Conservation (phyloP, 1,139 yeast species). For the Geotrichum siamense region DNA sequence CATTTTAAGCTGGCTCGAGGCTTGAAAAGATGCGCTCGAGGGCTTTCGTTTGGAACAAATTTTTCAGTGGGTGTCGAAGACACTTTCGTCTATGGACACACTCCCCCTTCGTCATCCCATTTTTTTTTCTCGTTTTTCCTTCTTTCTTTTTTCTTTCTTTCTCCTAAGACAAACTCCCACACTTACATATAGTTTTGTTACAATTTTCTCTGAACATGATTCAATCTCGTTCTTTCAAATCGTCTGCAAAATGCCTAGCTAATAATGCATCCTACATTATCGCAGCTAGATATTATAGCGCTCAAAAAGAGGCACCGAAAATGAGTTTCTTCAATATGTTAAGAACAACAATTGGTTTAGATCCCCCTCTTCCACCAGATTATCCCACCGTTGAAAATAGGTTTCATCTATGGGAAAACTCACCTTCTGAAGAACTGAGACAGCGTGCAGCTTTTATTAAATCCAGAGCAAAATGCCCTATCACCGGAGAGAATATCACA, state of each 20-base stretch:
- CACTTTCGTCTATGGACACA: too few relatives aligned
- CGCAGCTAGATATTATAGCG: slow-evolving; percentile 3
- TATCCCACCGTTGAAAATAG: slow-evolving; percentile 61
- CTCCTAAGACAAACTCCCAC: not conserved
- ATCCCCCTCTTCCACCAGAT: slow-evolving; percentile 54
- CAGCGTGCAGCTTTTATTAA: slow-evolving; percentile 87
- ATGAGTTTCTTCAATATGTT: slow-evolving; percentile 35
- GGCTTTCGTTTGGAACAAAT: too few relatives aligned
- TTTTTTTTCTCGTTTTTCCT: too few relatives aligned
- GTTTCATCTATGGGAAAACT: slow-evolving; percentile 82
- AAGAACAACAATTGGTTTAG: slow-evolving; percentile 53
- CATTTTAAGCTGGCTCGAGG: too few relatives aligned
- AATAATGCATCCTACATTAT: slow-evolving; percentile 1
- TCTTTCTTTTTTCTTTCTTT: not conserved
- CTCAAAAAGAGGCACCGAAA: slow-evolving; percentile 9
- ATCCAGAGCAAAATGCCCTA: slow-evolving; percentile 86
- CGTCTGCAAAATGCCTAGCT: slow-evolving; percentile 5
- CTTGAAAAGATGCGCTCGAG: too few relatives aligned
- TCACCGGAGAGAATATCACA: slow-evolving; percentile 69
- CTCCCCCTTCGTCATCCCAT: too few relatives aligned
- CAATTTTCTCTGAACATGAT: too few relatives aligned
- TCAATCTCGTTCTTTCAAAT: slow-evolving; percentile 10
- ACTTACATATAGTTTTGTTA: not conserved
- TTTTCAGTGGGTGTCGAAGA: too few relatives aligned
- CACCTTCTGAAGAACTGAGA: slow-evolving; percentile 82